These are phyloP conservation scores for Abortiporus biennis DNA, from an alignment of 1,284 basidiomycete genomes.

Conservation along the genomic window DNA sequence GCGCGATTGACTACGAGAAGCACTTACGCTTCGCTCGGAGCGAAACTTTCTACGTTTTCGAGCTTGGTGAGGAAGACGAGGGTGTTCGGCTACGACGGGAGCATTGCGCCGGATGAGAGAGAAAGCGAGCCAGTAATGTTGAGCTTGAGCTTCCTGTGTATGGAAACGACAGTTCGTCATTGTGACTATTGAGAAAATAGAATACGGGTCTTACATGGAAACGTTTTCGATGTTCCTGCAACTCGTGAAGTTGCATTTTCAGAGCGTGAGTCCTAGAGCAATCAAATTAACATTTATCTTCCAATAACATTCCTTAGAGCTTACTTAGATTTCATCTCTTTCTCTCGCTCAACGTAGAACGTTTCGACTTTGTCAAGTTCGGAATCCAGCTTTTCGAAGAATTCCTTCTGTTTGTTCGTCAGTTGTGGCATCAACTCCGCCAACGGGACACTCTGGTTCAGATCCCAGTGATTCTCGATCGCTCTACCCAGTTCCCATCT, in stretches of 20 bases:
- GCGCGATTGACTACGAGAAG: neutral
- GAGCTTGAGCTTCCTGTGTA: conserved; percentile 12
- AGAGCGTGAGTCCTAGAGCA: conserved; percentile 29
- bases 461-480: conserved; percentile 8
- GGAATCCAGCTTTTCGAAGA: conserved; percentile 69
- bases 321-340: conserved; percentile 48
- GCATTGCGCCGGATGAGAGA: conserved; percentile 8
- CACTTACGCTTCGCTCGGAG: conserved; percentile 5
- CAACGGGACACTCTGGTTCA: conserved; percentile 30
- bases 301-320: neutral
- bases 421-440: conserved; percentile 47
- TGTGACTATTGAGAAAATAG: neutral
- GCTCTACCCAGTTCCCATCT: neutral
- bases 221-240: conserved; percentile 62
- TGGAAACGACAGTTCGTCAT: neutral
- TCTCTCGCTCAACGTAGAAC: conserved; percentile 76
- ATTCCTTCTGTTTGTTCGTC: conserved; percentile 56
- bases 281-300: too few species aligned
- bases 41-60: conserved; percentile 11
- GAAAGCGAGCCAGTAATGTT: too few species aligned
- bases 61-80: conserved; percentile 1
- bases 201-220: conserved; percentile 47
- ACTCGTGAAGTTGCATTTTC: conserved; percentile 68
- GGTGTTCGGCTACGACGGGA: neutral
- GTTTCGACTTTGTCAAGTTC: conserved; percentile 80